A percentile compares a stretch with the other conserved stretches of the same genome.
phyloP scores from a whole-genome alignment of 1,284 basidiomycete genomes.

The Sporisorium exsertum region DNA sequence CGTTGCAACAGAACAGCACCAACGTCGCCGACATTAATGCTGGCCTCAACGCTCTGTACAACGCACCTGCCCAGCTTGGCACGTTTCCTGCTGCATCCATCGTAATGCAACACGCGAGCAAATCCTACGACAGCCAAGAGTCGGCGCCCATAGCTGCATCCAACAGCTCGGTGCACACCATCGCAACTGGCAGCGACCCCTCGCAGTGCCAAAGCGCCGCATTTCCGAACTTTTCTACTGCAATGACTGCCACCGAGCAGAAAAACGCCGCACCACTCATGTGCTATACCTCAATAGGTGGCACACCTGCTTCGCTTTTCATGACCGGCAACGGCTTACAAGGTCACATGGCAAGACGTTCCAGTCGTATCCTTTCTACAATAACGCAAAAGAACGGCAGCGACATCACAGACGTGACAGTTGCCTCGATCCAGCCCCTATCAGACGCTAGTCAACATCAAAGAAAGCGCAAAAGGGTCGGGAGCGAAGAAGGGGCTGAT shows the following conservation, averaged over 20 bases:
- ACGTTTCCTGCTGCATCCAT: background rate
- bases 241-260: background rate
- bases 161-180: background rate
- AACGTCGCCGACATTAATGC: background rate
- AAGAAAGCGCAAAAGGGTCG: background rate
- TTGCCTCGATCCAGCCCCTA: background rate
- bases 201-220: background rate
- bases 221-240: background rate
- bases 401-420: background rate
- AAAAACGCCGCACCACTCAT: background rate
- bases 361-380: background rate
- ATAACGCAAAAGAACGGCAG: background rate
- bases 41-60: background rate
- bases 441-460: background rate
- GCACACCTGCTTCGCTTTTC: background rate
- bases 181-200: background rate
- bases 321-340: background rate
- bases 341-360: background rate
- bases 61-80: background rate
- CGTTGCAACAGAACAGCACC: background rate
- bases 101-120: background rate
- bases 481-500: background rate
- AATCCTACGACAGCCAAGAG: background rate
- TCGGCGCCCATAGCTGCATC: background rate
- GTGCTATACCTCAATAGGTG: background rate